Base-by-base conservation (phyloP, 495 filamentous ascomycete genomes). In the Staphylotrichum tortipilum region DNA sequence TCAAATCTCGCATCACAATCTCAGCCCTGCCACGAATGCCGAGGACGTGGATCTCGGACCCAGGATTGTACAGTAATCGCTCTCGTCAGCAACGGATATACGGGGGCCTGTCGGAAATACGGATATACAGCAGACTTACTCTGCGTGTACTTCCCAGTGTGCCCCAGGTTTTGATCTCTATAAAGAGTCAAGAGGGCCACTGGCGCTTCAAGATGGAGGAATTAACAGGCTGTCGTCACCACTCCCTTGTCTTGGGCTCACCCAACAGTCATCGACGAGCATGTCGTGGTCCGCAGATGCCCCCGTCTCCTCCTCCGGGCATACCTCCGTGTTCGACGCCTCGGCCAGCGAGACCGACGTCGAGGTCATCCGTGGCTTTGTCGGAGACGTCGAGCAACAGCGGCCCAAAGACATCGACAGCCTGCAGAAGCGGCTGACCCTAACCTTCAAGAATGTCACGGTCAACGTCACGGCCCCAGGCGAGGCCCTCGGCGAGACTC, bases 381-480 rank as follows among this genome's bases (percentile, higher is more conserved):
- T n/a, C n/a, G n/a, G 24, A 10, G 26, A 18, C 24, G 40, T 7
- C 2, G 24, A 43, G 26, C 1, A 22, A 29, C 14, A n/a, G n/a
- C n/a, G n/a, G n/a, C n/a, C n/a, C n/a, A 43, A 43, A 43, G 24
- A 43, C 7, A n/a, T n/a, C n/a, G 24, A 30, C n/a, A 26, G 9
- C n/a, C 1, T 43, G 17, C 40, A 43, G 7, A 43, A 43, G 26
- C 23, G 40, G 19, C 24, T 43, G 24, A 43, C 40, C 11, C 40
- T 43, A n/a, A 43, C 24, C 18, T 43, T 43, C 40, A 29, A 43
- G 40, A 30, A 43, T 30, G 24, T 43, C 40, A 43, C 40, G 7
- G 40, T 43, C 24, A 43, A 43, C 24, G 40, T 43, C n/a, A 43
- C 40, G 24, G n/a, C 23, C 40, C 24, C 40, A 17, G 40, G 40